Conservation (phyloP, 1,284 basidiomycete genomes). For the Puccinia hordei region DNA sequence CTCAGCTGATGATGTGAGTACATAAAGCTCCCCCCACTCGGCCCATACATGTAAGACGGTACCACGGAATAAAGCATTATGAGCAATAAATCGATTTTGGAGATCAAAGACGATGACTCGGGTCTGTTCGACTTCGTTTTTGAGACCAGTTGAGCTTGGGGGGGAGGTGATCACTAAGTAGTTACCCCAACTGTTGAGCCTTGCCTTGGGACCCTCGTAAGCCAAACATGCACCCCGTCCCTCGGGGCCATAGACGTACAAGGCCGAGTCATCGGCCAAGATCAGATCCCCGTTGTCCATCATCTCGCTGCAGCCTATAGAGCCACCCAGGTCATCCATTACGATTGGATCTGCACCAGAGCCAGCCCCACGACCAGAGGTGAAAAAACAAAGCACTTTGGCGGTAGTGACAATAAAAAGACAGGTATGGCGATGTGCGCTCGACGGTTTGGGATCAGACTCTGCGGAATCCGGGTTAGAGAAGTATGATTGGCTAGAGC, state of each 20-base stretch:
- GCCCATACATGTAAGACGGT: conserved; percentile 78
- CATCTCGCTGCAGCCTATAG: conserved; percentile 73
- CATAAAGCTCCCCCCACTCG: conserved; percentile 75
- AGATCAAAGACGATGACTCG: conserved; percentile 88
- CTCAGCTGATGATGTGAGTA: conserved; percentile 74
- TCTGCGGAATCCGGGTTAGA: conserved; percentile 14
- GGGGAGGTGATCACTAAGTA: conserved; percentile 88
- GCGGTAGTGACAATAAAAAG: conserved; percentile 82
- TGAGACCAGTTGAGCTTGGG: conserved; percentile 64
- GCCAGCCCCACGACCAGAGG: conserved; percentile 70
- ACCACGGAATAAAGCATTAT: conserved; percentile 73
- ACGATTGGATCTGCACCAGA: conserved; percentile 68
- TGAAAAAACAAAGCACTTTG: conserved; percentile 74
- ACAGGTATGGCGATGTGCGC: conserved; percentile 59
- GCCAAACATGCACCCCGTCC: conserved; percentile 84
- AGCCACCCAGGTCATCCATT: conserved; percentile 83
- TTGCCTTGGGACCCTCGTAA: conserved; percentile 79
- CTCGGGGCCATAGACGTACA: conserved; percentile 81
- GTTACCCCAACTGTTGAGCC: conserved; percentile 60
- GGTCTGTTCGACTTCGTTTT: conserved; percentile 66
- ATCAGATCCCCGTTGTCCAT: conserved; percentile 71
- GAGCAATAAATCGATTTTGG: conserved; percentile 87
- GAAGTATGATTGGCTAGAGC: conserved; percentile 39
- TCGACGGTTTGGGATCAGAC: conserved; percentile 14
- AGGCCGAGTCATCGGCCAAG: conserved; percentile 86